phyloP scores from a whole-genome alignment of 2,329 filamentous ascomycete genomes.

The Hypoxylon sp. region DNA sequence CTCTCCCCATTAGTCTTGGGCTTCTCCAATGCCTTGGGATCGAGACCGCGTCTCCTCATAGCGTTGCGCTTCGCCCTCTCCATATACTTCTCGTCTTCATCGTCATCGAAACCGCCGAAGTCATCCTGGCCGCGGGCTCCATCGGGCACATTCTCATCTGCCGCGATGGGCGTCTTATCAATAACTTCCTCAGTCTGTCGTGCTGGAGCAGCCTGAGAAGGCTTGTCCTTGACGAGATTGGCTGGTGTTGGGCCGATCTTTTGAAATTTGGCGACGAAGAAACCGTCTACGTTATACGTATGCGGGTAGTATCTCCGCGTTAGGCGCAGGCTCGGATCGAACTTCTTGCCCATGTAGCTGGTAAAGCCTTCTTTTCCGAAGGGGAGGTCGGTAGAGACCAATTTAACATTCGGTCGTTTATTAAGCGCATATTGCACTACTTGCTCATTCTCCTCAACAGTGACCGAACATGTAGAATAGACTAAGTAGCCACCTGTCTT shows the following conservation, averaged over 20 bases:
- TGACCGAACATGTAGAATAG: constrained; percentile 96
- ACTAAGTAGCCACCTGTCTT: constrained; percentile 96
- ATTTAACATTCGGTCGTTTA: constrained; percentile 92
- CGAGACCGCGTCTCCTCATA: constrained; percentile 80
- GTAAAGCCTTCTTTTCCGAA: constrained; percentile 96
- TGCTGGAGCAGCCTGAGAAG: constrained; percentile 42
- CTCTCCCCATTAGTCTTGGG: constrained; percentile 62
- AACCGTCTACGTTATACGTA: constrained; percentile 95
- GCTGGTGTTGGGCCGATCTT: constrained; percentile 85
- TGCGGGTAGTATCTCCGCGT: constrained; percentile 92
- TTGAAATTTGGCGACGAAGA: constrained; percentile 98
- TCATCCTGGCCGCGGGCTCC: constrained; percentile 62
- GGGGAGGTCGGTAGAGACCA: constrained; percentile 90
- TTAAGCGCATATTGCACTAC: constrained; percentile 94
- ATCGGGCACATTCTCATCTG: constrained; percentile 61
- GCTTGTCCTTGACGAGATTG: constrained; percentile 63
- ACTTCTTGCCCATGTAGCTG: constrained; percentile 90
- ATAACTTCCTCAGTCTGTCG: constrained; percentile 62
- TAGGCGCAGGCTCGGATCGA: constrained; percentile 86
- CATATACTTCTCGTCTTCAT: constrained; percentile 80
- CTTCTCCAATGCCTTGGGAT: constrained; percentile 73
- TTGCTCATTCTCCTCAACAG: constrained; percentile 91
- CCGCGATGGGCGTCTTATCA: constrained; percentile 78
- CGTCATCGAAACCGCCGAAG: constrained; percentile 83
- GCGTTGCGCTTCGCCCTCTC: constrained; percentile 80